Base-by-base conservation (phyloP, 805 yeast genomes). In the Saccharomycopsis fodiens region DNA sequence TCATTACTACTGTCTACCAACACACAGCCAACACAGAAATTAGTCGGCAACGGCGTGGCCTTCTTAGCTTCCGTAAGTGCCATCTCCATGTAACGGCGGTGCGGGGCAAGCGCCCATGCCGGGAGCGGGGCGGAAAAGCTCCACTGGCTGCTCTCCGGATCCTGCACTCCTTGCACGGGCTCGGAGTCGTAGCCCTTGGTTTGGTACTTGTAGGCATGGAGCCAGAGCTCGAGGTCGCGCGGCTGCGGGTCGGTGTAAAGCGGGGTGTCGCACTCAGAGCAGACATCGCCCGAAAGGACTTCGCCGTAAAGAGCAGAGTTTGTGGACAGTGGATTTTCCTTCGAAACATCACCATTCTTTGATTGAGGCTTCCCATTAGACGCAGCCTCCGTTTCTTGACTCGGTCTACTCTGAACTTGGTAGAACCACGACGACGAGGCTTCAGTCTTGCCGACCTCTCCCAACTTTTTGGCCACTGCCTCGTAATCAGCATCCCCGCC, bases 1-100 rank as follows among this genome's bases (percentile, higher is more conserved):
- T 72, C 73, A 32, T 84, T 82, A 45, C 72, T 64, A 7, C 44
- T 30, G 27, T 50, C 46, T 0, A 78, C 91, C 3, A 93, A 66
- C 0, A 87, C 79, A 0, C 96, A 94, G 4, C 98, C 98, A n/a
- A 93, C 97, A 52, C 89, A 79, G 59, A 84, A 91, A 19, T 95
- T 96, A 0, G 95, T 84, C 29, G 75, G 76, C 0, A 95, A 83
- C 20, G 82, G 83, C 3, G 76, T 86, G 58, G 96, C 86, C 57
- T 83, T 82, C 20, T 71, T 66, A 0, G 97, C 97, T 57, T 85
- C 79, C 22, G 72, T 72, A 10, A 93, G 61, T 0, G 97, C 97
- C 51, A 77, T 39, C 45, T 74, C 68, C 97, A 93, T 88, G 59
- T 66, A 81, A 44, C 66, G 64, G 16, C 66, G 59, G 51, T 79